phyloP scores from a whole-genome alignment of 1,284 basidiomycete species.

The Irpex sp. region DNA sequence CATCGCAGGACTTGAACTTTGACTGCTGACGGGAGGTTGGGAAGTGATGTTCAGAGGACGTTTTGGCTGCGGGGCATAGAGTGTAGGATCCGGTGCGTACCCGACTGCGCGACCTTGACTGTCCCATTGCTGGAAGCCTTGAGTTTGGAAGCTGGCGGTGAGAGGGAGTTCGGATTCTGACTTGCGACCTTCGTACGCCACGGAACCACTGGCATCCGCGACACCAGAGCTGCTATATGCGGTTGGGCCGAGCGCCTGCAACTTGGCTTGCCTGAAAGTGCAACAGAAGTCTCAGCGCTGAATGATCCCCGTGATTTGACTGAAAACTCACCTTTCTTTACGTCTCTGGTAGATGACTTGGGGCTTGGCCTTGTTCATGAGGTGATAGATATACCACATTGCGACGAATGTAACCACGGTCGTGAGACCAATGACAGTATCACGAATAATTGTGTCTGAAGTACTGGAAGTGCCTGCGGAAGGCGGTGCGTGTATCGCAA shows the following conservation, averaged over 20 bases:
- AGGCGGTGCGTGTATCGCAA: neutral
- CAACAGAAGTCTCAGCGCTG: neutral
- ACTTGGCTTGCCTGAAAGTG: slow-evolving; percentile 43
- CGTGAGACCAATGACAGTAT: slow-evolving; percentile 60
- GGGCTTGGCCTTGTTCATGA: slow-evolving; percentile 77
- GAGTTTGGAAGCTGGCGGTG: slow-evolving; percentile 20
- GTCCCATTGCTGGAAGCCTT: slow-evolving; percentile 34
- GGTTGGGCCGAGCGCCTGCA: slow-evolving; percentile 27
- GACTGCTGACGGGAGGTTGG: neutral
- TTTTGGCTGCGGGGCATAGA: slow-evolving; percentile 36
- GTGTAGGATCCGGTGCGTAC: slow-evolving; percentile 30
- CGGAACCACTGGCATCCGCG: slow-evolving; percentile 25
- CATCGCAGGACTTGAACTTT: neutral
- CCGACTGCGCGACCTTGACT: slow-evolving; percentile 30
- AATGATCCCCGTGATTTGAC: neutral
- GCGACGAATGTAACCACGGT: slow-evolving; percentile 72
- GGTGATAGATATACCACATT: slow-evolving; percentile 78
- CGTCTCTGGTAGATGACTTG: slow-evolving; percentile 71
- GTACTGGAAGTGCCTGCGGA: slow-evolving; percentile 27
- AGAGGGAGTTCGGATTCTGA: slow-evolving; percentile 43
- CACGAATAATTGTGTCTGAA: slow-evolving; percentile 58
- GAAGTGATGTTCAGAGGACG: slow-evolving; percentile 15
- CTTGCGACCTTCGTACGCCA: slow-evolving; percentile 32
- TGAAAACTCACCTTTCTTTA: slow-evolving; percentile 53
- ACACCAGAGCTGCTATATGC: slow-evolving; percentile 25